Evolutionary conservation across 1,139 yeast genomes (phyloP).

Genomic region (Geotrichum reessii): DNA sequence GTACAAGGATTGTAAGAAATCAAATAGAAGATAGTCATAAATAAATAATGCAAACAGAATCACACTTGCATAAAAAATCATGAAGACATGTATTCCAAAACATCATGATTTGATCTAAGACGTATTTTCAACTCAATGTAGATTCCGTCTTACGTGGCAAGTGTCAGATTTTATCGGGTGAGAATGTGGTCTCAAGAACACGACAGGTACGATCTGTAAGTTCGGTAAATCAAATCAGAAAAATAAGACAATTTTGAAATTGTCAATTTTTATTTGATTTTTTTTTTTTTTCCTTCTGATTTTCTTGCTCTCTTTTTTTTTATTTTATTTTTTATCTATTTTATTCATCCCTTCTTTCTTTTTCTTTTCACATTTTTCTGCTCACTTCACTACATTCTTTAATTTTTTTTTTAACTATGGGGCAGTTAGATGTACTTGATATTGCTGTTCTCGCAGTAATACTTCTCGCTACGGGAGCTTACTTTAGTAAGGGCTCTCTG

Average conservation of each 20-base stretch:
- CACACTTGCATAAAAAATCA: no score
- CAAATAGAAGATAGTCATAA: no score
- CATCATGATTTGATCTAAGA: no score
- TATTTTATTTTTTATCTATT: neutral
- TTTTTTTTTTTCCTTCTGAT: neutral
- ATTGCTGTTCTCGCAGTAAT: conserved; percentile 61
- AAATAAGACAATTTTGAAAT: neutral
- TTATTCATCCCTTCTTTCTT: neutral
- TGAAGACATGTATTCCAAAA: no score
- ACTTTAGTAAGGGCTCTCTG: conserved; percentile 58
- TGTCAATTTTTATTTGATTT: neutral
- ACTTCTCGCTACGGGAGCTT: conserved; percentile 57
- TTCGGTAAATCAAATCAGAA: neutral
- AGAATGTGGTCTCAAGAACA: neutral
- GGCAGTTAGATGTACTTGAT: conserved; percentile 58
- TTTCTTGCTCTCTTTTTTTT: neutral
- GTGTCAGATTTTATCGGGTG: neutral
- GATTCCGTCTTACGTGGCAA: neutral
- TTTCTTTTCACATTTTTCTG: neutral
- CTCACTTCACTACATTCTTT: neutral
- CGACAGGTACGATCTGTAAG: neutral
- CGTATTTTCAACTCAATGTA: neutral
- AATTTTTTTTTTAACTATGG: conserved; percentile 18
- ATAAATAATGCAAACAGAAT: no score
- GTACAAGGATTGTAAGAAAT: no score